Evolutionary conservation across 176 grass and related monocot species (phyloP).

Genomic region (Musa itinerans): DNA sequence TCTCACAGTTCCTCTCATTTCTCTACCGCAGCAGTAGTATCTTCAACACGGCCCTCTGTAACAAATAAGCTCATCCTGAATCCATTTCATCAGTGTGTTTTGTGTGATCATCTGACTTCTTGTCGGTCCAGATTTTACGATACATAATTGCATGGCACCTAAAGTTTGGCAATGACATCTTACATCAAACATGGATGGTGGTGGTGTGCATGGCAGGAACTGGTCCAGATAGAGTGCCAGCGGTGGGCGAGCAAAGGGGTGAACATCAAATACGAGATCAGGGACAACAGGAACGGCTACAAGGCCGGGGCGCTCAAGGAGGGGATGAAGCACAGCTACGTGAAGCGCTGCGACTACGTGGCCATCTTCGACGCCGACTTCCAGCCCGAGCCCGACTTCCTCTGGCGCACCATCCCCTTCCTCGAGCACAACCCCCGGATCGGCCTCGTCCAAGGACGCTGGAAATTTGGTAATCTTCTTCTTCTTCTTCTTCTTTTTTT

Average conservation of each 20-base stretch:
- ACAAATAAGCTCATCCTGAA: background rate
- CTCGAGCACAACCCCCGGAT: conserved; percentile 65
- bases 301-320: conserved; percentile 87
- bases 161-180: no score
- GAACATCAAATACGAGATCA: conserved; percentile 70
- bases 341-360: conserved; percentile 50
- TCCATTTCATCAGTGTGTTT: no score
- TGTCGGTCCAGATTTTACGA: background rate
- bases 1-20: background rate
- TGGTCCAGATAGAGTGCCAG: conserved; percentile 49
- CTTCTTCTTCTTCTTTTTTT: background rate
- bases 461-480: conserved; percentile 51
- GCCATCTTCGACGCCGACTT: conserved; percentile 96
- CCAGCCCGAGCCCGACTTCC: conserved; percentile 73
- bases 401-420: conserved; percentile 63
- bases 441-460: conserved; percentile 75
- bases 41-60: background rate
- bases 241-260: conserved; percentile 78
- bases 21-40: background rate
- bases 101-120: background rate
- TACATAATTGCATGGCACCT: background rate
- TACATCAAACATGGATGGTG: background rate
- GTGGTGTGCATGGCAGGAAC: conserved; percentile 33
- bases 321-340: conserved; percentile 80
- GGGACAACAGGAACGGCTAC: conserved; percentile 67